Base-by-base conservation (phyloP, 352 stramenopile genomes). In the Ochromonadaceae sp. region DNA sequence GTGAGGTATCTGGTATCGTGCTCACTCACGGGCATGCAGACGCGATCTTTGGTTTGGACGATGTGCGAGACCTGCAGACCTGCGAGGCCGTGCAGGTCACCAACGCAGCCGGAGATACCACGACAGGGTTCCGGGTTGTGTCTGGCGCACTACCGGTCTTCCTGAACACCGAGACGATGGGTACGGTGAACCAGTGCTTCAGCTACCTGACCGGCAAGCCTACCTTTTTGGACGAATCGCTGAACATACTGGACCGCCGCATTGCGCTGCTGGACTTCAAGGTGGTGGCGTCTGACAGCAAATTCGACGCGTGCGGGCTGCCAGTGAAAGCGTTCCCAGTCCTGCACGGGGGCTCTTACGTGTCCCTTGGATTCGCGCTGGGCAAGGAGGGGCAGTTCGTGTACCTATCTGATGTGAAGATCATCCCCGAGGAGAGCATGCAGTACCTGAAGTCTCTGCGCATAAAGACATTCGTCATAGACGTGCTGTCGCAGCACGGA, bases 391-490 rank as follows among this genome's bases (percentile, higher is more conserved):
- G 32, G 40, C 25, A 68, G 32, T 67, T 68, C 38, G 25, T 67
- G 25, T 68, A 68, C 36, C 59, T 68, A 10, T 68, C 62, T 3
- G 62, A 68, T 53, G 31, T 68, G n/a, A 67, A 67, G 0, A 41
- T 46, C 0, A 68, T 68, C 5, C 62, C 62, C 12, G 1, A 20
- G n/a, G 31, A 47, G 26, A 55, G 20, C 34, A 15, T n/a, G 56
- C 31, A 22, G 31, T 67, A 36, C 40, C 41, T 67, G 9, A 42
- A 52, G 38, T 28, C 26, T 30, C 38, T 67, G 7, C 22, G 38
- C 12, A 68, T 68, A 25, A 50, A 69, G 36, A 59, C 34, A 4
- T 39, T 68, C 12, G 53, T 68, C 28, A 2, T 68, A 22, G 62
- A 68, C 46, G 36, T 41, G n/a, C 25, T 67, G 25, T 30, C 46